Conservation (phyloP, 2,329 filamentous ascomycete genomes). For the Microcera coccophila region DNA sequence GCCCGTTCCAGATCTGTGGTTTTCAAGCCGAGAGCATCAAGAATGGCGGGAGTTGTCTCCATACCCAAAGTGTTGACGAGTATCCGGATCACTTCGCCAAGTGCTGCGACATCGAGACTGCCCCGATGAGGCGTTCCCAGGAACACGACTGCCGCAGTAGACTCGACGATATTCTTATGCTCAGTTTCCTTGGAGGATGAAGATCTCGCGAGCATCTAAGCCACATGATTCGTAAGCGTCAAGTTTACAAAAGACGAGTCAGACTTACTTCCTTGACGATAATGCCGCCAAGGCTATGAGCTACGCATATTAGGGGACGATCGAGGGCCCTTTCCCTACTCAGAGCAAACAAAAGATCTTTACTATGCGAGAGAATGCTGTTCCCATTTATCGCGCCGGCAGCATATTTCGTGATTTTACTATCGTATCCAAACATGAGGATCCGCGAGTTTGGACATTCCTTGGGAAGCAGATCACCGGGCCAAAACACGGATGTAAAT, state of each 20-base stretch:
- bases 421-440: conserved; percentile 13
- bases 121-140: background rate
- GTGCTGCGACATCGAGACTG: background rate
- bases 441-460: conserved; percentile 2
- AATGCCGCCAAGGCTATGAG: conserved; percentile 8
- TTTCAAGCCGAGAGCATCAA: conserved; percentile 7
- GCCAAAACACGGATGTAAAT: conserved; percentile 9
- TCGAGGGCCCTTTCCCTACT: background rate
- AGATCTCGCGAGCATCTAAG: conserved; percentile 10
- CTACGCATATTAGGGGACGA: conserved; percentile 8
- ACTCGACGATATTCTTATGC: background rate
- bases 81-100: conserved; percentile 6
- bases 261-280: conserved; percentile 12
- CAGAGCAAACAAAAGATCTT: conserved; percentile 10
- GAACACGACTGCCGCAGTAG: background rate
- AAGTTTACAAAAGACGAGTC: background rate
- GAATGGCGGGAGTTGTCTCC: background rate
- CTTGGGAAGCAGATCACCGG: conserved; percentile 5
- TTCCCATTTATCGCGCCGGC: conserved; percentile 2
- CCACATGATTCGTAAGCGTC: background rate
- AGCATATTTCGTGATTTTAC: conserved; percentile 12
- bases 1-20: conserved; percentile 11
- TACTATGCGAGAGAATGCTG: conserved; percentile 8
- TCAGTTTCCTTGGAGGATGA: background rate
- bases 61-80: background rate